phyloP scores from a whole-genome alignment of 768 basidiomycete genomes.

The Boletus speciosus region DNA sequence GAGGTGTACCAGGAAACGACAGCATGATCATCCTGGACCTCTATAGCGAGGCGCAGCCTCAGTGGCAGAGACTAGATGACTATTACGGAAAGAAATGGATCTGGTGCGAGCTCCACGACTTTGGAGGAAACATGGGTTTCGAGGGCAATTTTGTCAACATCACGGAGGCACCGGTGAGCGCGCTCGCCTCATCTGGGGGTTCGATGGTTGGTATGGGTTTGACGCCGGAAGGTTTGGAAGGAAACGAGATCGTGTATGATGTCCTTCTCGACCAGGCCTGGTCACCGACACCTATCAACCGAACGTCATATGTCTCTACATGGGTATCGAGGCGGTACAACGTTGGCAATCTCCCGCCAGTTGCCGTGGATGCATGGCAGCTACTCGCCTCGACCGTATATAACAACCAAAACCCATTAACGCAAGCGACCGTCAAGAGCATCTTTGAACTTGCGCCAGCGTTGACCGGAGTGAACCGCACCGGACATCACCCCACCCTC shows the following conservation, averaged over 20 bases:
- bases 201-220: slow-evolving; percentile 40
- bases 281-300: slow-evolving; percentile 33
- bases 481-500: slow-evolving; percentile 32
- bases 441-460: slow-evolving; percentile 37
- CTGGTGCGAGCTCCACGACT: slow-evolving; percentile 42
- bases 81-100: slow-evolving; percentile 42
- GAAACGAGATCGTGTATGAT: slow-evolving; percentile 44
- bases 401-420: slow-evolving; percentile 32
- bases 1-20: slow-evolving; percentile 35
- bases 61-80: slow-evolving; percentile 38
- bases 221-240: slow-evolving; percentile 40
- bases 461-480: slow-evolving; percentile 30
- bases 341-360: slow-evolving; percentile 23
- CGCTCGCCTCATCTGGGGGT: slow-evolving; percentile 28
- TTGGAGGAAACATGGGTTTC: slow-evolving; percentile 37
- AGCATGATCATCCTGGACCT: slow-evolving; percentile 42
- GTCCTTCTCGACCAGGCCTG: slow-evolving; percentile 41
- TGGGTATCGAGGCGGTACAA: slow-evolving; percentile 38
- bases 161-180: slow-evolving; percentile 31
- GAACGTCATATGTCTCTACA: slow-evolving; percentile 29
- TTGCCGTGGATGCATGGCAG: slow-evolving; percentile 33
- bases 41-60: slow-evolving; percentile 38
- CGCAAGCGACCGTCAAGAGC: slow-evolving; percentile 36
- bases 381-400: slow-evolving; percentile 38
- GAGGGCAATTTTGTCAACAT: slow-evolving; percentile 37